phyloP scores from a whole-genome alignment of 2,329 filamentous ascomycete genomes.

The Fusarium clavum region DNA sequence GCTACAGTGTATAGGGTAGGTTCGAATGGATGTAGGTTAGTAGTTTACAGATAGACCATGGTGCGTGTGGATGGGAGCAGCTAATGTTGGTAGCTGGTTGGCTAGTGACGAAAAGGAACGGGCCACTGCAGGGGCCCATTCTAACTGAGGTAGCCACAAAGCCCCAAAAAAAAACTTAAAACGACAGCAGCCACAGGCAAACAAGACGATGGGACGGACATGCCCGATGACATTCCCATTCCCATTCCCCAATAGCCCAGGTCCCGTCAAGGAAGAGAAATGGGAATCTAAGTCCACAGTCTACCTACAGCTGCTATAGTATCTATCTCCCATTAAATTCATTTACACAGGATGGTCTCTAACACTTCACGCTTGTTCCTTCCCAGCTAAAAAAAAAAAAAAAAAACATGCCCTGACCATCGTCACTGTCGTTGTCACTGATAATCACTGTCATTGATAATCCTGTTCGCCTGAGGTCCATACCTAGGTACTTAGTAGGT shows the following conservation, averaged over 20 bases:
- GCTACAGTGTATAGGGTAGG: background rate
- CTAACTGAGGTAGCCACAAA: background rate
- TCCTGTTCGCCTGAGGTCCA: background rate
- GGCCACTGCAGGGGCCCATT: constrained; percentile 3
- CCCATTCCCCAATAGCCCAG: background rate
- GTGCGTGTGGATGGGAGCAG: background rate
- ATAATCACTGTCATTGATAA: background rate
- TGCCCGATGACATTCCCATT: constrained; percentile 2
- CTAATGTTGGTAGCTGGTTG: background rate
- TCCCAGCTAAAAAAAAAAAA: background rate
- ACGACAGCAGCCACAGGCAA: background rate
- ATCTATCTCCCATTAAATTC: background rate
- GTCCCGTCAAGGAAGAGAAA: background rate
- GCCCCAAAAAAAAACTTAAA: constrained; percentile 13
- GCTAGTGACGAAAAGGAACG: background rate
- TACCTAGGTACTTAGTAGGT: background rate
- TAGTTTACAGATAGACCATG: background rate
- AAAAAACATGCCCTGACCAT: background rate
- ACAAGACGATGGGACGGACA: background rate
- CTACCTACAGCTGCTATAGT: background rate
- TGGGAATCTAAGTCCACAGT: background rate
- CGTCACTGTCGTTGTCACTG: background rate
- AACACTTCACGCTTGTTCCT: background rate
- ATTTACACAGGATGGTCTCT: background rate
- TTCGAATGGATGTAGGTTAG: background rate